A percentile compares a stretch with the other conserved stretches of the same genome.
Conservation (phyloP, 345 rosid genomes). For the Eucalyptus erythrocorys region DNA sequence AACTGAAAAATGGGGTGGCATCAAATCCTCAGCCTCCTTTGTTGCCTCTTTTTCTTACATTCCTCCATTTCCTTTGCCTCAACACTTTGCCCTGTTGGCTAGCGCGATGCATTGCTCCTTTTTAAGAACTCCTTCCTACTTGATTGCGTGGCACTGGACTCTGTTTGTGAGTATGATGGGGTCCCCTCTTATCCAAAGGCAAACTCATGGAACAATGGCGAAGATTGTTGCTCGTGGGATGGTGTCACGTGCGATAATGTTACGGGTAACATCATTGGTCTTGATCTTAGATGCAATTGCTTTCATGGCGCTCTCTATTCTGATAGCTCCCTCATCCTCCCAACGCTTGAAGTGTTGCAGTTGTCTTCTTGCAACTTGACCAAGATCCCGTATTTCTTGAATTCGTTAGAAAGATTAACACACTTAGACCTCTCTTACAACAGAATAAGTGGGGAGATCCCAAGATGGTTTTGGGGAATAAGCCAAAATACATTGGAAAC, state of each 20-base stretch:
- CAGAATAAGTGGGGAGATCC: not conserved
- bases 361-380: not conserved
- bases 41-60: not conserved
- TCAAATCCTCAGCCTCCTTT: not conserved
- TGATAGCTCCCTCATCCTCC: not conserved
- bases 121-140: not conserved
- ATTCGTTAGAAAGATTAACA: not conserved
- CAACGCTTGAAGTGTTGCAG: not conserved
- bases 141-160: not conserved
- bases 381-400: not conserved
- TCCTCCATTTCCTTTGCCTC: not conserved
- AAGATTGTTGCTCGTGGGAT: not conserved
- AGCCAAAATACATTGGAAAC: not conserved
- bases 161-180: not conserved
- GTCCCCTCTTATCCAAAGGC: not conserved
- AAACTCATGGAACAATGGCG: not conserved
- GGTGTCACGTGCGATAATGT: not conserved
- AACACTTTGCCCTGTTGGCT: not conserved
- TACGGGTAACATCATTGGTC: not conserved
- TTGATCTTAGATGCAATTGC: not conserved
- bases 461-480: not conserved
- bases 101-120: not conserved
- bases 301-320: not conserved
- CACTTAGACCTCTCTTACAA: not conserved
- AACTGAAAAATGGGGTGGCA: not conserved